Conservation (phyloP, 441 rosid species). For the Brassica hybrid region DNA sequence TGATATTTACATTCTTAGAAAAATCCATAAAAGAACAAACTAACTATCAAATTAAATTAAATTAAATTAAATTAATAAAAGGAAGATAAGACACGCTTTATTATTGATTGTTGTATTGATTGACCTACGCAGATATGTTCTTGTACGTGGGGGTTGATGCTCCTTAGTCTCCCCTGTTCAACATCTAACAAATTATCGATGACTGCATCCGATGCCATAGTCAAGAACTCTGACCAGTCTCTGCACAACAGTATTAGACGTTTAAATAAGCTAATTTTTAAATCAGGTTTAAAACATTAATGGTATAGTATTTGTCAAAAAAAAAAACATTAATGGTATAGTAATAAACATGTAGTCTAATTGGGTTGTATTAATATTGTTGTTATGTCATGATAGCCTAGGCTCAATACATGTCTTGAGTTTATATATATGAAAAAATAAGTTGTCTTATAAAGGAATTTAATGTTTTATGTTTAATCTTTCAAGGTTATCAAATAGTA, state of each 20-base stretch:
- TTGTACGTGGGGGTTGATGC: constrained; percentile 35
- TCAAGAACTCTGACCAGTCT: constrained; percentile 83
- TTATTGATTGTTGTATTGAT: neutral
- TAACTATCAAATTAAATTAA: neutral
- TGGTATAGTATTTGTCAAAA: no score
- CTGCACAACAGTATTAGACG: constrained; percentile 38
- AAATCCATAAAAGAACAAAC: neutral
- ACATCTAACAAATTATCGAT: constrained; percentile 59
- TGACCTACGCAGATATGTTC: constrained; percentile 22
- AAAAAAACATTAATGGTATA: no score
- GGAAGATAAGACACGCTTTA: constrained; percentile 3
- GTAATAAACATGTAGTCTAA: neutral
- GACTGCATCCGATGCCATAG: constrained; percentile 68
- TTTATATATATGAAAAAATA: neutral
- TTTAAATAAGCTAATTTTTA: no score
- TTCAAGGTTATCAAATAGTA: neutral
- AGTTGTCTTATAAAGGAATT: neutral
- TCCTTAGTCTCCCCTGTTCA: constrained; percentile 43
- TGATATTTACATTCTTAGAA: no score
- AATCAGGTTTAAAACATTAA: no score
- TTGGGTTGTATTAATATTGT: neutral
- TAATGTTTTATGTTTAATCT: neutral
- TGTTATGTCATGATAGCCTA: neutral
- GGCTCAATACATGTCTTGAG: neutral
- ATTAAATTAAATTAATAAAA: neutral